These are phyloP conservation scores for Thermoascus crustaceus DNA, from an alignment of 2,329 filamentous ascomycete species.

Conservation along the genomic window DNA sequence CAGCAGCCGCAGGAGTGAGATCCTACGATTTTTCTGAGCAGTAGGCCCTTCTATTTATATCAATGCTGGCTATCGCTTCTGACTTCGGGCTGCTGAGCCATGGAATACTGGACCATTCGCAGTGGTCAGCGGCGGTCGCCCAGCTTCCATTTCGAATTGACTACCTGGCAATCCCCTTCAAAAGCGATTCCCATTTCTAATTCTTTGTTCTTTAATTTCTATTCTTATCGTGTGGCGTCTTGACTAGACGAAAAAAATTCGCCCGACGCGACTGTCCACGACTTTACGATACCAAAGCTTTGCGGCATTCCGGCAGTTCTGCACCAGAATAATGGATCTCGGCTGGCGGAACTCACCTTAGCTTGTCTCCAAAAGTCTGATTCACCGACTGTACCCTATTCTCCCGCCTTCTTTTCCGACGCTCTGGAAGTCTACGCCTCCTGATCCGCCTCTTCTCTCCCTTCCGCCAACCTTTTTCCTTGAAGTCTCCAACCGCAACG, in stretches of 20 bases:
- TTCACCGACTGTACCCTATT: background rate
- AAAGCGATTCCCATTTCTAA: constrained; percentile 2
- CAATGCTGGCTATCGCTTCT: too few species aligned
- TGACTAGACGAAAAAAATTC: constrained; percentile 2
- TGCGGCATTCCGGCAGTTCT: background rate
- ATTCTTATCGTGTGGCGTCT: constrained; percentile 1
- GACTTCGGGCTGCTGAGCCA: too few species aligned
- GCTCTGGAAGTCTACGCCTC: background rate
- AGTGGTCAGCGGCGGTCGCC: background rate
- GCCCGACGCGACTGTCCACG: constrained; percentile 3
- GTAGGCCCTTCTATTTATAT: background rate
- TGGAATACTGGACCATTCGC: too few species aligned
- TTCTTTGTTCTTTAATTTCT: background rate
- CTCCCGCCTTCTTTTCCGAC: background rate
- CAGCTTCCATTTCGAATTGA: background rate
- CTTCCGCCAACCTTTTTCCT: constrained; percentile 2
- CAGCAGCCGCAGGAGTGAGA: constrained; percentile 56
- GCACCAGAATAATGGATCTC: background rate
- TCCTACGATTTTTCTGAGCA: background rate
- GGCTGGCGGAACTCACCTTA: background rate
- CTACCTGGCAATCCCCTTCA: background rate
- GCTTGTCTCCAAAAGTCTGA: background rate
- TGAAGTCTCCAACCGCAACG: background rate
- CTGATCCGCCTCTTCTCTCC: background rate
- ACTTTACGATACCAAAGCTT: constrained; percentile 2